Conservation (phyloP, 1,284 basidiomycete species). For the Ganoderma multipileum region DNA sequence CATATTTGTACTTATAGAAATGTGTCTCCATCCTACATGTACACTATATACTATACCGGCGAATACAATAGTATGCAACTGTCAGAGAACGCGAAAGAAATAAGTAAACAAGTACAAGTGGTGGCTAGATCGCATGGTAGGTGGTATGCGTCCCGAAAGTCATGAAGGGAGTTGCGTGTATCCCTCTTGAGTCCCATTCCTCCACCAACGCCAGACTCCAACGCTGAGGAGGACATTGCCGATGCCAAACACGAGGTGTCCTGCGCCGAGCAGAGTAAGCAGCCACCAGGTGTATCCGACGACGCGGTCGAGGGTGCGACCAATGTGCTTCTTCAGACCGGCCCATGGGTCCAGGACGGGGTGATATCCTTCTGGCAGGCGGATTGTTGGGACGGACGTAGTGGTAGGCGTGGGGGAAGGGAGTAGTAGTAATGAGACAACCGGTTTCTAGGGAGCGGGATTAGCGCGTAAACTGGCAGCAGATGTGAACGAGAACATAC, state of each 20-base stretch:
- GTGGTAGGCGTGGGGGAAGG: slow-evolving; percentile 47
- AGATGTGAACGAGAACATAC: slow-evolving; percentile 44
- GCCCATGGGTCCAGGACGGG: slow-evolving; percentile 61
- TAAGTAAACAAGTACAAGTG: background rate
- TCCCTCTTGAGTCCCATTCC: slow-evolving; percentile 4
- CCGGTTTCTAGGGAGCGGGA: slow-evolving; percentile 61
- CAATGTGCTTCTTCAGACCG: slow-evolving; percentile 64
- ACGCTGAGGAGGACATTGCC: slow-evolving; percentile 67
- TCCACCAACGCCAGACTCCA: slow-evolving; percentile 45
- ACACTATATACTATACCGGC: background rate
- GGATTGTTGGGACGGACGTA: slow-evolving; percentile 48
- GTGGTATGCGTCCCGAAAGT: too few relatives aligned
- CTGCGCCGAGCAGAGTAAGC: slow-evolving; percentile 77
- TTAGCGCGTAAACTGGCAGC: background rate
- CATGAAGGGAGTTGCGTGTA: slow-evolving; percentile 1
- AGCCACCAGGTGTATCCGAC: slow-evolving; percentile 81
- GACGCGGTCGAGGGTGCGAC: slow-evolving; percentile 71
- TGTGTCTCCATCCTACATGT: background rate
- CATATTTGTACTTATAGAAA: slow-evolving; percentile 2
- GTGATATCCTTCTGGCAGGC: slow-evolving; percentile 55
- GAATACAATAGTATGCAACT: background rate
- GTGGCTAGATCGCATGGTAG: too few relatives aligned
- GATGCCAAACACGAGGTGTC: slow-evolving; percentile 67
- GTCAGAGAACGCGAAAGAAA: background rate
- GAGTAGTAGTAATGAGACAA: slow-evolving; percentile 66